Evolutionary conservation across 345 rosid genomes (phyloP).

Genomic region (Clausena lansium): DNA sequence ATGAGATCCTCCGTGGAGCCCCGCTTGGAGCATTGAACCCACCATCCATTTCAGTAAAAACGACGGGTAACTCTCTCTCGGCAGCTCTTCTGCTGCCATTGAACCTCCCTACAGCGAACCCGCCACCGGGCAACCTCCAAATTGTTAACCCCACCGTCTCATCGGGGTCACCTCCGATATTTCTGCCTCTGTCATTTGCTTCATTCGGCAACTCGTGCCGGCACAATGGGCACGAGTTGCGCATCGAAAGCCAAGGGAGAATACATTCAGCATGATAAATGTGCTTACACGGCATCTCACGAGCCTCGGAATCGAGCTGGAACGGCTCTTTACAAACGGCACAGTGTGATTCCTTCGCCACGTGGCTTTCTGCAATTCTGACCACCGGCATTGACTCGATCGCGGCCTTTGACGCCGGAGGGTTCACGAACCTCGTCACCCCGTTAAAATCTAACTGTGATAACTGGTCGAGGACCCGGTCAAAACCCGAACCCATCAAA

Average conservation of each 20-base stretch:
- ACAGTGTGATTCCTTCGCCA: slow-evolving; percentile 43
- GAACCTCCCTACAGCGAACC: slow-evolving; percentile 62
- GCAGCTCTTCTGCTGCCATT: slow-evolving; percentile 42
- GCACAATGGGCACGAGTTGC: slow-evolving; percentile 63
- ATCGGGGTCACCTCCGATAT: slow-evolving; percentile 21
- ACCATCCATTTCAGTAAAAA: slow-evolving; percentile 63
- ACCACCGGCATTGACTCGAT: slow-evolving; percentile 58
- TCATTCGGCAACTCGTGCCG: slow-evolving; percentile 50
- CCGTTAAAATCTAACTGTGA: slow-evolving; percentile 52
- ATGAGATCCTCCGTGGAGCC: slow-evolving; percentile 48
- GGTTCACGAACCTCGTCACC: slow-evolving; percentile 42
- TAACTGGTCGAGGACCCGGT: slow-evolving; percentile 63
- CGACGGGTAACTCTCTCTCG: slow-evolving; percentile 50
- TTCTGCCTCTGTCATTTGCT: slow-evolving; percentile 11
- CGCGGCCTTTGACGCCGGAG: slow-evolving; percentile 61
- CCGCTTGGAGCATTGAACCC: slow-evolving; percentile 40
- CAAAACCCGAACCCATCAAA: slow-evolving; percentile 75
- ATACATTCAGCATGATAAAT: slow-evolving; percentile 58
- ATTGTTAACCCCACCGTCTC: slow-evolving; percentile 51
- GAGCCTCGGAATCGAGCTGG: slow-evolving; percentile 46
- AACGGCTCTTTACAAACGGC: slow-evolving; percentile 58
- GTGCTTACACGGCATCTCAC: slow-evolving; percentile 69
- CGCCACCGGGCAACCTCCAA: slow-evolving; percentile 67
- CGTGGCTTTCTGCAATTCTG: slow-evolving; percentile 35
- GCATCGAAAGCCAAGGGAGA: slow-evolving; percentile 50